Base-by-base conservation (phyloP, 78 protist species). In the Dictyostelium firmibasis region DNA sequence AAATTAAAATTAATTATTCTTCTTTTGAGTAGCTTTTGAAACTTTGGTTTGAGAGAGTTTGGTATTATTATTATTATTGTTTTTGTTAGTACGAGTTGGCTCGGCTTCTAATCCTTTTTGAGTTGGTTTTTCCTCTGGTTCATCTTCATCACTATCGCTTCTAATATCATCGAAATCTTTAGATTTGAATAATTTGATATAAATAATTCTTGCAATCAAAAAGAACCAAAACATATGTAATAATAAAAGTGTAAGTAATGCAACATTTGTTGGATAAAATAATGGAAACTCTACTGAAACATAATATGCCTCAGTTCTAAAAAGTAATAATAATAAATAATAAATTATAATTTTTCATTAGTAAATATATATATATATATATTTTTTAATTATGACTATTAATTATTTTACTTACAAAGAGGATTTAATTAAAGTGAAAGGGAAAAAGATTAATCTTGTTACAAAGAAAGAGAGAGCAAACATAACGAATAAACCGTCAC, bases 181-280 rank as follows among this genome's bases (percentile, higher is more conserved):
- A 18, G 81, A 78, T 64, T 87, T 50, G 11, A 36, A 36, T 18
- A 88, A 69, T 76, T 88, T 88, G 41, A 31, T 29, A 88, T 33
- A 69, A 7, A 88, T 57, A 64, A 88, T 81, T 69, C 86, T 78
- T 1, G 81, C n/a, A 7, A 88, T 81, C 25, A 88, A 69, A 47
- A 78, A 88, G 62, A 88, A 88, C 94, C 94, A 88, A 33, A 88
- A 88, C 83, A 88, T 81, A 69, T 88, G 94, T 14, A 88, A 33
- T 1, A 78, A 10, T 41, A 69, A 29, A 29, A 88, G 50, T 44
- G 78, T 62, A 13, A 78, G 25, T 20, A 88, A 47, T 44, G 87
- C 86, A 16, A 88, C 94, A 88, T 88, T 88, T 10, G 94, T 76
- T 31, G 94, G 86, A 81, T 88, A 88, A 69, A 81, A 88, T 44